These are phyloP conservation scores for Cryptosporidium xiaoi DNA, from an alignment of 169 alveolate genomes.

Conservation along the genomic window DNA sequence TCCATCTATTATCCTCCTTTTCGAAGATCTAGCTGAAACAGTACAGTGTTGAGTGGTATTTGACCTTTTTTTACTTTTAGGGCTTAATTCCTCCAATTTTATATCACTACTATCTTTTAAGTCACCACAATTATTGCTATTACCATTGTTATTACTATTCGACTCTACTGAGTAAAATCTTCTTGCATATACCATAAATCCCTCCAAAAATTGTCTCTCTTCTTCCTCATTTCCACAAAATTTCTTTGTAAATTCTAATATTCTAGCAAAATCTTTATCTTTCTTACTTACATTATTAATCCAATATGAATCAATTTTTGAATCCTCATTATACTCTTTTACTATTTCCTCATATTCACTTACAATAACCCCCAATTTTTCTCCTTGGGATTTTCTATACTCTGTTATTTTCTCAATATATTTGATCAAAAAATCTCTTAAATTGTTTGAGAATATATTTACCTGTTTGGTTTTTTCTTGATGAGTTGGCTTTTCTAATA, in stretches of 20 bases:
- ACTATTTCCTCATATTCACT: constrained; percentile 44
- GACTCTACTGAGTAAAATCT: constrained; percentile 30
- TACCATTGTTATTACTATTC: background rate
- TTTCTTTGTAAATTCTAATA: background rate
- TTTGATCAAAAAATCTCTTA: constrained; percentile 61
- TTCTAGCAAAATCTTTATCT: constrained; percentile 17
- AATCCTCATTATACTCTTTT: constrained; percentile 5
- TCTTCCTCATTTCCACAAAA: background rate
- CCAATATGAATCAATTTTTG: constrained; percentile 23
- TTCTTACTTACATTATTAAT: background rate
- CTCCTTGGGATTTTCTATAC: constrained; percentile 66
- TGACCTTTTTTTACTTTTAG: too few relatives aligned
- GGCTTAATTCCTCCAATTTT: too few relatives aligned
- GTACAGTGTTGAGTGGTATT: background rate
- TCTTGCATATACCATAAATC: constrained; percentile 21
- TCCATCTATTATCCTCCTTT: background rate
- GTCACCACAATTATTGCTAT: background rate
- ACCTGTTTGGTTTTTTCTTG: constrained; percentile 74
- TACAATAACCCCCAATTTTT: constrained; percentile 59
- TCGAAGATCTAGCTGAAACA: constrained; percentile 22
- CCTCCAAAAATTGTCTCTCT: constrained; percentile 6
- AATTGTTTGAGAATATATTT: constrained; percentile 73
- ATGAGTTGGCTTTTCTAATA: constrained; percentile 77
- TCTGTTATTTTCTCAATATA: constrained; percentile 58
- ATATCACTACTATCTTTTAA: background rate